Conservation (phyloP, 192 early-diverging fungal genomes). For the Phycomyces nitens region DNA sequence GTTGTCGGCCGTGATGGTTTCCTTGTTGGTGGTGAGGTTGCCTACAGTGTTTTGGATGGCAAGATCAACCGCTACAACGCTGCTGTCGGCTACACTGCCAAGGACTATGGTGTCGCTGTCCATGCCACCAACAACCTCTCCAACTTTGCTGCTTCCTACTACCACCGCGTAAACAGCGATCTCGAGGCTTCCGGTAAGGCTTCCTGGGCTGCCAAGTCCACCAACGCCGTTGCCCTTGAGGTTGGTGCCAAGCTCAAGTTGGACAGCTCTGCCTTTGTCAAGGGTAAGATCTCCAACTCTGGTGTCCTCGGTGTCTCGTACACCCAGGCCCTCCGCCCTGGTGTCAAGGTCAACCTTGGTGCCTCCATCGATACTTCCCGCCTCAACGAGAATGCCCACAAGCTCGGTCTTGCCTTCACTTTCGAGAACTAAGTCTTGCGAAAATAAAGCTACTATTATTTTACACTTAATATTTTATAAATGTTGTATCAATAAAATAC, state of each 20-base stretch:
- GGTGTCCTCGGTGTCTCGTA: slow-evolving; percentile 92
- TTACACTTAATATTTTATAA: neutral
- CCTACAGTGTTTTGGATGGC: slow-evolving; percentile 89
- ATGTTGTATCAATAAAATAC: too few relatives aligned
- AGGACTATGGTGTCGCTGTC: slow-evolving; percentile 86
- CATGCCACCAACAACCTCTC: slow-evolving; percentile 89
- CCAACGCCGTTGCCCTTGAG: slow-evolving; percentile 80
- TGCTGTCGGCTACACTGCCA: slow-evolving; percentile 80
- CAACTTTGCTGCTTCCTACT: slow-evolving; percentile 91
- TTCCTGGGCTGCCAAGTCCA: slow-evolving; percentile 76
- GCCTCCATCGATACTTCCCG: slow-evolving; percentile 93
- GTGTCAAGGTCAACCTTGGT: slow-evolving; percentile 91
- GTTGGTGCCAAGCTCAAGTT: slow-evolving; percentile 92
- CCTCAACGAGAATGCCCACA: slow-evolving; percentile 91
- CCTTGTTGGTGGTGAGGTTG: slow-evolving; percentile 88
- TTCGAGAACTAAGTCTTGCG: slow-evolving; percentile 77
- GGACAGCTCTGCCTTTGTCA: slow-evolving; percentile 85
- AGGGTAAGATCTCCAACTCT: slow-evolving; percentile 81
- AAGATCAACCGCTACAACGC: slow-evolving; percentile 83
- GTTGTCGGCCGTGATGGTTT: slow-evolving; percentile 89
- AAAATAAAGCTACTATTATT: neutral
- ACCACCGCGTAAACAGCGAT: slow-evolving; percentile 88
- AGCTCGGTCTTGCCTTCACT: slow-evolving; percentile 86
- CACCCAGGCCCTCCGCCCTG: slow-evolving; percentile 87
- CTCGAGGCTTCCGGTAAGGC: slow-evolving; percentile 96